Evolutionary conservation across 495 filamentous ascomycete genomes (phyloP).

Genomic region (Neurospora sp.): DNA sequence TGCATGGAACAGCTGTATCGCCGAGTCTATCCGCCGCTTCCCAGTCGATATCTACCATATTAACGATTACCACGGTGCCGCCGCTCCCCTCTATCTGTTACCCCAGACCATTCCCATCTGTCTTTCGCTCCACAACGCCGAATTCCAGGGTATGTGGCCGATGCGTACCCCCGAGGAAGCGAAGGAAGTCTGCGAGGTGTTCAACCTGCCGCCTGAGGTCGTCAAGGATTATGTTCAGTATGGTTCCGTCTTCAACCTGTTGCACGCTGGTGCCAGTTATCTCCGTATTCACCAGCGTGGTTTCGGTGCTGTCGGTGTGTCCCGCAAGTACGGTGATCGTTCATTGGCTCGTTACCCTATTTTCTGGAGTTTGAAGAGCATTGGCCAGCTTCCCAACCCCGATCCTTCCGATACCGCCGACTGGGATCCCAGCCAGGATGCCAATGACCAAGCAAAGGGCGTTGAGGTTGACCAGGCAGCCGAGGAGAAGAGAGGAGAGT

Average conservation of each 20-base stretch:
- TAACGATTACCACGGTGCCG: slow-evolving; percentile 71
- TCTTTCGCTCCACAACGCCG: slow-evolving; percentile 45
- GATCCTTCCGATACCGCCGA: slow-evolving; percentile 66
- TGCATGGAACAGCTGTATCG: slow-evolving; percentile 66
- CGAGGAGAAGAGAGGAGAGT: slow-evolving; percentile 45
- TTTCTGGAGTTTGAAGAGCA: slow-evolving; percentile 64
- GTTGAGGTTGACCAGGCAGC: slow-evolving; percentile 47
- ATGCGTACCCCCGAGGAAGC: slow-evolving; percentile 60
- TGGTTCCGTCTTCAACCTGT: slow-evolving; percentile 60
- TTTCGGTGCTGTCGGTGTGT: slow-evolving; percentile 67
- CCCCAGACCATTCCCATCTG: slow-evolving; percentile 52
- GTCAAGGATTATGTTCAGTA: slow-evolving; percentile 55
- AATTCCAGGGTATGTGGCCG: slow-evolving; percentile 67
- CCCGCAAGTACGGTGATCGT: slow-evolving; percentile 65
- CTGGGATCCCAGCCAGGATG: slow-evolving; percentile 44
- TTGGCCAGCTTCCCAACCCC: slow-evolving; percentile 64
- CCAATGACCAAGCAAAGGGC: slow-evolving; percentile 35
- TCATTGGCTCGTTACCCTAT: slow-evolving; percentile 68
- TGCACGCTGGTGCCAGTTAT: slow-evolving; percentile 65
- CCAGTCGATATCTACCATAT: slow-evolving; percentile 68
- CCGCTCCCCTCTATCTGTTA: slow-evolving; percentile 61
- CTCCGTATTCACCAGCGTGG: slow-evolving; percentile 66
- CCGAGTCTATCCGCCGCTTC: slow-evolving; percentile 48
- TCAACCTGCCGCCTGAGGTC: slow-evolving; percentile 46
- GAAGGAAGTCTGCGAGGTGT: slow-evolving; percentile 62